Conservation (phyloP, 352 stramenopile species). For the Globisporangium mamillatum region DNA sequence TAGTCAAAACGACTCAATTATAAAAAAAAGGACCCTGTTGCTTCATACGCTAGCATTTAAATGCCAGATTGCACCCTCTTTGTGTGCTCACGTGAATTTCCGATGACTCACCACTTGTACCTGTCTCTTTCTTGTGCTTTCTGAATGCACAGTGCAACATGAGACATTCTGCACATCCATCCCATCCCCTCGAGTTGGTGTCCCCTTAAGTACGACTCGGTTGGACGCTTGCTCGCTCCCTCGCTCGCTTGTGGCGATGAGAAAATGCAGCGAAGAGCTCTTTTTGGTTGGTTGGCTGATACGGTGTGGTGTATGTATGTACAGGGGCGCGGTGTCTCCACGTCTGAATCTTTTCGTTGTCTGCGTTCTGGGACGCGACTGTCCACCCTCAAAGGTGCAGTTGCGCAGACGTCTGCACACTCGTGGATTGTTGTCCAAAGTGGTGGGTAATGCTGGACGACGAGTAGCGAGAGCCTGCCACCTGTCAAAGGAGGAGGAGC, state of each 20-base stretch:
- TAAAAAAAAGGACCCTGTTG: no score
- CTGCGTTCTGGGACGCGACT: neutral
- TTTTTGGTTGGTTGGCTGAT: neutral
- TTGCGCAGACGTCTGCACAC: no score
- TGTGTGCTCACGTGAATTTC: neutral
- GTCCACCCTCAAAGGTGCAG: neutral
- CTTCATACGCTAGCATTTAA: neutral
- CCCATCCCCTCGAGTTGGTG: no score
- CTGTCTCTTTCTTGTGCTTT: neutral
- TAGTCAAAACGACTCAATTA: no score
- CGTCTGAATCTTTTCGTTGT: neutral
- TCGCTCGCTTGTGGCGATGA: neutral
- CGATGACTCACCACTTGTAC: neutral
- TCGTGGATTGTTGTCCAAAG: no score
- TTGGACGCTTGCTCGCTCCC: neutral
- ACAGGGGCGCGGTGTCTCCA: neutral
- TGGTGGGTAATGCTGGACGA: no score
- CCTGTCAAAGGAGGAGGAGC: no score
- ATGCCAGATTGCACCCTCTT: neutral
- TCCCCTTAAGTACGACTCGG: neutral
- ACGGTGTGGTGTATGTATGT: no score
- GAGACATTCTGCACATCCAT: neutral
- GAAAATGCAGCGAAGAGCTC: neutral
- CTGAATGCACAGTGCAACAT: neutral
- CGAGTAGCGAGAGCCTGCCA: no score